Evolutionary conservation across 2,329 filamentous ascomycete species (phyloP).

Genomic region (Orbilia ellipsospora): DNA sequence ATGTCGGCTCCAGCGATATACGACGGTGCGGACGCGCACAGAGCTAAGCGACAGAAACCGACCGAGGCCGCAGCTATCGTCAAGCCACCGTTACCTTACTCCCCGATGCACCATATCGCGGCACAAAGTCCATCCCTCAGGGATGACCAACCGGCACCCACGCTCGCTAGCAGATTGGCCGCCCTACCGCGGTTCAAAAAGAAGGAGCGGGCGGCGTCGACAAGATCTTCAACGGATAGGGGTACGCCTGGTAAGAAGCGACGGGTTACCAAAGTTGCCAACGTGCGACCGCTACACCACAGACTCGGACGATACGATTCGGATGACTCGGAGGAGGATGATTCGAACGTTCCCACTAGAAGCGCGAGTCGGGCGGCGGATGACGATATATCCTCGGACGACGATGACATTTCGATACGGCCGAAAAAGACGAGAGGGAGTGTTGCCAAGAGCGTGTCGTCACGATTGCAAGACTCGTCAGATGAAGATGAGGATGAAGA

Average conservation of each 20-base stretch:
- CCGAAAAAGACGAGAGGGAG: conserved; percentile 80
- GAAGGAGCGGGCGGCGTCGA: conserved; percentile 70
- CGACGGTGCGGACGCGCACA: conserved; percentile 82
- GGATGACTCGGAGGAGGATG: conserved; percentile 74
- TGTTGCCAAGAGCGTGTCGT: conserved; percentile 78
- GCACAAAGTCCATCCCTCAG: conserved; percentile 71
- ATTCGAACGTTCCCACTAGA: conserved; percentile 55
- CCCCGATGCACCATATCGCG: conserved; percentile 71
- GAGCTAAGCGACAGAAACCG: conserved; percentile 81
- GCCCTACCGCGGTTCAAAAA: conserved; percentile 79
- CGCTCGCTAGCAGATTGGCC: conserved; percentile 69
- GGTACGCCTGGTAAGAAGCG: conserved; percentile 58
- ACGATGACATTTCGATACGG: conserved; percentile 33
- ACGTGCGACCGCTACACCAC: conserved; percentile 82
- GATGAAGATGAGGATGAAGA: conserved; percentile 58
- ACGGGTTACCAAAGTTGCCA: conserved; percentile 71
- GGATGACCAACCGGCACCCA: conserved; percentile 69
- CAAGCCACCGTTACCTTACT: conserved; percentile 68
- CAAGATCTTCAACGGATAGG: conserved; percentile 70
- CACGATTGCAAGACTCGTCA: conserved; percentile 73
- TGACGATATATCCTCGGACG: conserved; percentile 47
- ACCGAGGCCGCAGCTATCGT: conserved; percentile 73
- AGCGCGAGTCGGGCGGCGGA: conserved; percentile 32
- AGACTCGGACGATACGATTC: conserved; percentile 78
- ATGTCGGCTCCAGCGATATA: conserved; percentile 84